Base-by-base conservation (phyloP, 495 filamentous ascomycete species). In the Letharia lupina region DNA sequence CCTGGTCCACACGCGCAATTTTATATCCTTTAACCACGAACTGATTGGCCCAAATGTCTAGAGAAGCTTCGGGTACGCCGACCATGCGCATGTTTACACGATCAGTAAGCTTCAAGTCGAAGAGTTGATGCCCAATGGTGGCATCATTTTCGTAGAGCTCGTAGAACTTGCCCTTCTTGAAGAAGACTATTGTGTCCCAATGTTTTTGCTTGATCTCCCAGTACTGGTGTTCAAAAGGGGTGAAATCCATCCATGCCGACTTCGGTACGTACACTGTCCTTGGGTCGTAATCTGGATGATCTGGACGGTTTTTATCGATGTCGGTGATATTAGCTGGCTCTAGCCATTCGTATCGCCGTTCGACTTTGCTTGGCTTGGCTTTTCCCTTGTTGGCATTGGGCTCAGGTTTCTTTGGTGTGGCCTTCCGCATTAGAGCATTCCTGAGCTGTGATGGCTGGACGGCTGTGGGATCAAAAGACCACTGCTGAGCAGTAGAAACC, bases 121-220 rank as follows among this genome's bases (percentile, higher is more conserved):
- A 99, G 35, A 96, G 80, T 75, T 97, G 94, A 73, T 98, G 91
- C 16, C 95, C 95, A 64, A 99, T 91, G 0, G 93, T 97, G 18
- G 94, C 94, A 79, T 99, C 94, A 67, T 96, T 95, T 73, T 99
- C 95, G 73, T 97, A 99, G 1, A 99, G 82, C 73, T 99, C 94
- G 75, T 96, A 99, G 77, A 99, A 99, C 74, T 99, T 99, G 66
- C 94, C 94, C 78, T 99, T 99, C 77, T 96, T 98, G 82, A 99
- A 99, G 78, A 99, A 99, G 18, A 99, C 94, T 31, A 99, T 88
- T 0, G 92, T 98, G 67, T 96, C 91, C 90, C 90, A 96, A 69
- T 93, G 90, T 61, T 96, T 96, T 76, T 91, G 89, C 80, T 99
- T 99, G 75, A 99, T 98, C 72, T 96, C 93, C 94, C 94, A 99